Evolutionary conservation across 805 yeast genomes (phyloP).

Genomic region (Saturnispora sekii): DNA sequence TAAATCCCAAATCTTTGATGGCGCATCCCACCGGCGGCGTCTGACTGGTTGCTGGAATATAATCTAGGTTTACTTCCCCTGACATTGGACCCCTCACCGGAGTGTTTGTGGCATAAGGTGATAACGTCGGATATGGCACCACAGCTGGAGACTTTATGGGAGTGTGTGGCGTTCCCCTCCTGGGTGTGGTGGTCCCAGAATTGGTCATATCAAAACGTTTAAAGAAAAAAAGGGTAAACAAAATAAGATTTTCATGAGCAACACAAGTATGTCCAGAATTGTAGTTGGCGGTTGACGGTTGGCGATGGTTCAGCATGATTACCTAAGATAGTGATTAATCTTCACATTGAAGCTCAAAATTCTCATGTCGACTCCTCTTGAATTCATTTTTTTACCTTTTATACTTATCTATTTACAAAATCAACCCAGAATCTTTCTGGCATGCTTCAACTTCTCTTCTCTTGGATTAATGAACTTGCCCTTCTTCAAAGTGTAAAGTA

Average conservation of each 20-base stretch:
- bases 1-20: slow-evolving; percentile 17
- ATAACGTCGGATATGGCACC: slow-evolving; percentile 7
- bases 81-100: slow-evolving; percentile 9
- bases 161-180: slow-evolving; percentile 1
- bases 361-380: no score
- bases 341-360: background rate
- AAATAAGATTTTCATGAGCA: background rate
- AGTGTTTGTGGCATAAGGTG: slow-evolving; percentile 12
- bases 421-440: slow-evolving; percentile 30
- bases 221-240: background rate
- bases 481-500: slow-evolving; percentile 43
- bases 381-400: background rate
- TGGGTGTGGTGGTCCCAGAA: slow-evolving; percentile 1
- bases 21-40: slow-evolving; percentile 8
- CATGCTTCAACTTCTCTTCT: slow-evolving; percentile 41
- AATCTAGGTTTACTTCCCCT: no score
- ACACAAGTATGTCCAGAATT: background rate
- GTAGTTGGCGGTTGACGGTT: no score
- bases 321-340: background rate
- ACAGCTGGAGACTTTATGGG: background rate
- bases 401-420: background rate
- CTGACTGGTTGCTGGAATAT: background rate
- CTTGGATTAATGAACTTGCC: slow-evolving; percentile 29
- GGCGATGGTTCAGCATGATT: no score
- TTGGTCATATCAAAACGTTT: background rate